Conservation (phyloP, 768 basidiomycete genomes). For the Brasilioporus rufonigricans region DNA sequence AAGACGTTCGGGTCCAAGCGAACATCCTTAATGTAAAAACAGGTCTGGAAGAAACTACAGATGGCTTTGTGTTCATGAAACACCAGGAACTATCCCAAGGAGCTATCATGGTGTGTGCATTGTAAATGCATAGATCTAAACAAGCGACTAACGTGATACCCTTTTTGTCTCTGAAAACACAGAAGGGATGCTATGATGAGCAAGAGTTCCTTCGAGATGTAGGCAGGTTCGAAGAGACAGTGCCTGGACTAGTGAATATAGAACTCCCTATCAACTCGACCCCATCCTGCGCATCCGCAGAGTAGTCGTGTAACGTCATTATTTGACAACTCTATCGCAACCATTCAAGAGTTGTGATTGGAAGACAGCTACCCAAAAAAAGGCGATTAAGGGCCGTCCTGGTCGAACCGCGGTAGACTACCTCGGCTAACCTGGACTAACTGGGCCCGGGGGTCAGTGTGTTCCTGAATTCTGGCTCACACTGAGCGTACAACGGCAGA, state of each 20-base stretch:
- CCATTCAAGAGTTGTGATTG: too few relatives aligned
- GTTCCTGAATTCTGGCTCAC: too few relatives aligned
- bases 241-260: slow-evolving; percentile 14
- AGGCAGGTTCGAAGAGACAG: slow-evolving; percentile 52
- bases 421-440: too few relatives aligned
- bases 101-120: slow-evolving; percentile 64
- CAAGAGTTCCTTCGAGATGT: slow-evolving; percentile 65
- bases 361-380: too few relatives aligned
- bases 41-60: slow-evolving; percentile 63
- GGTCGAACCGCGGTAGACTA: too few relatives aligned
- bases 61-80: slow-evolving; percentile 68
- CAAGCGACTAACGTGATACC: background rate
- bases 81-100: slow-evolving; percentile 54
- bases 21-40: slow-evolving; percentile 69
- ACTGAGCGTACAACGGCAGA: background rate
- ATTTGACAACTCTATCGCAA: too few relatives aligned
- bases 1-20: slow-evolving; percentile 71
- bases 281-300: too few relatives aligned
- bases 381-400: too few relatives aligned
- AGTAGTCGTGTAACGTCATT: too few relatives aligned
- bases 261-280: too few relatives aligned
- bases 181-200: slow-evolving; percentile 86
- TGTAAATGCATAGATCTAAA: background rate
- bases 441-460: too few relatives aligned
- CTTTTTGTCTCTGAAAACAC: slow-evolving; percentile 17